phyloP scores from a whole-genome alignment of 1,284 basidiomycete genomes.

The Stereum hirsutum region DNA sequence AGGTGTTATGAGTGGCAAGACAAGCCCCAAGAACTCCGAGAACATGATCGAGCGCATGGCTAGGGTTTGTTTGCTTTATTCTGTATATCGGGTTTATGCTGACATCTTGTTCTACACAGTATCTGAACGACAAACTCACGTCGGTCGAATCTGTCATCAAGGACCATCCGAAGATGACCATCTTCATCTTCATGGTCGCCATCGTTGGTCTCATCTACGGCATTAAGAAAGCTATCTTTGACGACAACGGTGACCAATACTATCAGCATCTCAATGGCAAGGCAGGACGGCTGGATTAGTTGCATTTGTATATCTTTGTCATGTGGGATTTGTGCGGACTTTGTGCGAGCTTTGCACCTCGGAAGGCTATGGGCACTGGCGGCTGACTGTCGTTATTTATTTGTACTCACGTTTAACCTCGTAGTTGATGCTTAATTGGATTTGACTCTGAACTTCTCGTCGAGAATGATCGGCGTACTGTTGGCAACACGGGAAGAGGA shows the following conservation, averaged over 20 bases:
- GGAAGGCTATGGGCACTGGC: no score
- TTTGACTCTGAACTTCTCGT: no score
- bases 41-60: slow-evolving; percentile 60
- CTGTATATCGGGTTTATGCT: neutral
- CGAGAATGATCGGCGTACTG: no score
- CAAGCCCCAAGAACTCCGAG: slow-evolving; percentile 58
- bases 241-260: neutral
- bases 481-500: no score
- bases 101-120: slow-evolving; percentile 28
- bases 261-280: slow-evolving; percentile 2
- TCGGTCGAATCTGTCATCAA: neutral
- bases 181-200: neutral
- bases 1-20: slow-evolving; percentile 47
- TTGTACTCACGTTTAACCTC: no score
- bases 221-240: neutral
- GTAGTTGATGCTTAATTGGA: no score
- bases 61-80: slow-evolving; percentile 34
- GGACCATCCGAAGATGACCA: neutral
- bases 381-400: no score
- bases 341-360: no score
- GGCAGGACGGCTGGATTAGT: neutral
- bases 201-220: neutral
- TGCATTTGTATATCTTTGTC: no score
- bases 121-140: slow-evolving; percentile 18
- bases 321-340: no score